A percentile compares a stretch with the other conserved stretches of the same genome.
phyloP scores from a whole-genome alignment of 768 basidiomycete species.

The Podaxis sp. region DNA sequence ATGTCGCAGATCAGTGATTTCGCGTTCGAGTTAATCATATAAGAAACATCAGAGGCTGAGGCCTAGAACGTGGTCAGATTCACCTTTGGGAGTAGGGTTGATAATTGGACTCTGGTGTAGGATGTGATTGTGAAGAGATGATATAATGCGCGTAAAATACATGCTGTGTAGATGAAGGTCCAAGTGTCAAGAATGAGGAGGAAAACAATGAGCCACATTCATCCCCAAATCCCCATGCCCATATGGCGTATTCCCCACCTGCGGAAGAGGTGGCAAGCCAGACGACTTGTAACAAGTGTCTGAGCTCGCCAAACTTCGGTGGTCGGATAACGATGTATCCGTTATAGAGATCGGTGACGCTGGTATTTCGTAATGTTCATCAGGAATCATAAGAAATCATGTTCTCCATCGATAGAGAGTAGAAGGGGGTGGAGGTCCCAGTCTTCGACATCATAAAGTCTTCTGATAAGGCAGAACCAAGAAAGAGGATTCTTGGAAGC shows the following conservation, averaged over 20 bases:
- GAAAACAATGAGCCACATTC: slow-evolving; percentile 1
- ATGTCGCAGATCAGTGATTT: not conserved
- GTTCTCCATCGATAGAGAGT: slow-evolving; percentile 22
- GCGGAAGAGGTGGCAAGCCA: not conserved
- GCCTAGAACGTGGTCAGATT: not conserved
- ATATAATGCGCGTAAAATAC: slow-evolving; percentile 12
- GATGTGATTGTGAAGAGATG: slow-evolving; percentile 2
- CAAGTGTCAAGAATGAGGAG: not conserved
- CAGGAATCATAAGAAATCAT: slow-evolving; percentile 35
- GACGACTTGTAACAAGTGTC: not conserved
- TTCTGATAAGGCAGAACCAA: slow-evolving; percentile 4
- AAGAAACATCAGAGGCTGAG: not conserved
- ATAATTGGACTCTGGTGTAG: not conserved
- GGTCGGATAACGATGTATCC: slow-evolving; percentile 1
- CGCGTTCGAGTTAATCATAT: not conserved
- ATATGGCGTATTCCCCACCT: not conserved
- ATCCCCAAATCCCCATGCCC: not conserved
- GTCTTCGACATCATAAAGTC: not conserved
- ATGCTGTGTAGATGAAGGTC: slow-evolving; percentile 12
- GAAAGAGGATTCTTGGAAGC: not conserved
- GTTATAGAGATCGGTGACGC: slow-evolving; percentile 13
- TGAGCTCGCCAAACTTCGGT: not conserved
- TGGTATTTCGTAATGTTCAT: slow-evolving; percentile 24
- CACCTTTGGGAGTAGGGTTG: not conserved
- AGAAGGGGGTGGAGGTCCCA: not conserved